phyloP scores from a whole-genome alignment of 2,329 filamentous ascomycete species.

The Apiospora rasikravindrae region DNA sequence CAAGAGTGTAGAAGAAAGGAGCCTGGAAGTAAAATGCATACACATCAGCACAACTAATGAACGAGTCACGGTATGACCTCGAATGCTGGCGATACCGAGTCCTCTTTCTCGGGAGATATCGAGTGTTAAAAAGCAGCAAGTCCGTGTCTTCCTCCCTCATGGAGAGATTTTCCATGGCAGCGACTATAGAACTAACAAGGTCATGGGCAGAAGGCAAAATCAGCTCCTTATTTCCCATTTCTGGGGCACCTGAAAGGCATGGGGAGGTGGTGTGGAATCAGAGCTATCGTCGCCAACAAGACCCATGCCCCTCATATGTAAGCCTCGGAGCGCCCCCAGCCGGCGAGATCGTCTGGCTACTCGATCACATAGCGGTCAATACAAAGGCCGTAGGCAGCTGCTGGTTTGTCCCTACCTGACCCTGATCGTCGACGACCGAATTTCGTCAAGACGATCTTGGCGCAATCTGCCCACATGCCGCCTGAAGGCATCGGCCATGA shows the following conservation, averaged over 20 bases:
- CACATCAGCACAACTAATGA: background rate
- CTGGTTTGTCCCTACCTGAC: background rate
- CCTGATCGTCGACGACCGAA: background rate
- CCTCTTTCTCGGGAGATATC: background rate
- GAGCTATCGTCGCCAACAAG: background rate
- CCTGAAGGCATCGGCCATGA: background rate
- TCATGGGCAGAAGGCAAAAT: background rate
- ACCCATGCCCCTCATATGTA: background rate
- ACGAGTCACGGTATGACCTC: background rate
- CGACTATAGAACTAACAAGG: background rate
- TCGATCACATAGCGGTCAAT: background rate
- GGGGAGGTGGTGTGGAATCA: background rate
- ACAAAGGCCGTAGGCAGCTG: background rate
- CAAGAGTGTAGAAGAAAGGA: background rate
- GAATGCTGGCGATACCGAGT: background rate
- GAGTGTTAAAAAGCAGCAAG: background rate
- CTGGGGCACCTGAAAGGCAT: background rate
- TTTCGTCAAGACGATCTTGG: background rate
- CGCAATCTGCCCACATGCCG: no score
- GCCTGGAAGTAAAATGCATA: background rate
- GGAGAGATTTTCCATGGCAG: background rate
- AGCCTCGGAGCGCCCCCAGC: background rate
- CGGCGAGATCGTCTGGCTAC: background rate
- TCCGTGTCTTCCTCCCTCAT: background rate
- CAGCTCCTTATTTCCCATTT: background rate